Percentiles rank a stretch among this genome's conserved stretches.
Evolutionary conservation across 2,329 filamentous ascomycete genomes (phyloP).

Genomic region (Talaromyces sp.): DNA sequence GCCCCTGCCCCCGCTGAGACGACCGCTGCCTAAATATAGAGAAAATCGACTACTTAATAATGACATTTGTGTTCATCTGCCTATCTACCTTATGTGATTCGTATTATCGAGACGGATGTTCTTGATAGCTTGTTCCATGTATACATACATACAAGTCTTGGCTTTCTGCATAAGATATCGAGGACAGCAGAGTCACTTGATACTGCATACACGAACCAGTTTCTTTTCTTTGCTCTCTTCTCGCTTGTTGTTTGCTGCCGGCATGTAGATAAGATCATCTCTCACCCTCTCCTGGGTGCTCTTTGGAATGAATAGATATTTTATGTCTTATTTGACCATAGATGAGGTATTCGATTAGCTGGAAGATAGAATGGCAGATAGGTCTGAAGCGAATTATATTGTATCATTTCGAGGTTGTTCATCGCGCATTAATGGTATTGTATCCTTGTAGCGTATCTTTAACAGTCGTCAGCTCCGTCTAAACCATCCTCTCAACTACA

Average conservation of each 20-base stretch:
- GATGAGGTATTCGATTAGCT: not conserved
- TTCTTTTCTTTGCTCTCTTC: not conserved
- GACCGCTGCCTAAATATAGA: conserved; percentile 7
- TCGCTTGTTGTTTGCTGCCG: not conserved
- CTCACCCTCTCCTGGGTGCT: not conserved
- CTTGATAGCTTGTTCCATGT: not conserved
- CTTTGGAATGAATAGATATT: not conserved
- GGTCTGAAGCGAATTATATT: not conserved
- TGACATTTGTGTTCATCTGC: not conserved
- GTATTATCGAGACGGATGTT: not conserved
- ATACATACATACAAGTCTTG: not conserved
- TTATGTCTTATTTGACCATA: not conserved
- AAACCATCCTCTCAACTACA: conserved; percentile 47
- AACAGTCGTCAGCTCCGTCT: not conserved
- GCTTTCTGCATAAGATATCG: not conserved
- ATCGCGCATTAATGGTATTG: not conserved
- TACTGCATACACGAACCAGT: not conserved
- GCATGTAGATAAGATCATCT: conserved; percentile 1
- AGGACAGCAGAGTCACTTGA: not conserved
- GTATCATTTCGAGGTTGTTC: not conserved
- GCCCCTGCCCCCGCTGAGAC: conserved; percentile 5
- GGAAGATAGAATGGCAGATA: not conserved
- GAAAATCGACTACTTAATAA: conserved; percentile 2
- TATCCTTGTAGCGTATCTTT: not conserved
- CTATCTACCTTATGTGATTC: not conserved